Evolutionary conservation across 352 stramenopile species (phyloP), one percentile per base, ranked within the genome.

Genomic region (Phytophthora vignae): DNA sequence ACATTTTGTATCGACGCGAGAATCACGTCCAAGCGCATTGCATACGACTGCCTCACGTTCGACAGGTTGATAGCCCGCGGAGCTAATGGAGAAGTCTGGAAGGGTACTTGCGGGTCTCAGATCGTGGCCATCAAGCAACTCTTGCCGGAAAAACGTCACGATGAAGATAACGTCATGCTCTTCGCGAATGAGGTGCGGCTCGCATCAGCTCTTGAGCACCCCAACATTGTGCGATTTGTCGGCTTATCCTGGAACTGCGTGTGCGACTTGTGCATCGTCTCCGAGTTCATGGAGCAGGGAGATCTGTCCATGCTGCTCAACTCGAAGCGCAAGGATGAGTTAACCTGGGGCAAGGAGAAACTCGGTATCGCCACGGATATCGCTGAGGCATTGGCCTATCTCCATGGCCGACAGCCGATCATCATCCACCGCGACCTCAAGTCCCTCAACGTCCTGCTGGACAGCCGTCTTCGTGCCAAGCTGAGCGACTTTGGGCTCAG

Each of bases 341-440:
- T 88, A 10, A 73, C 55, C 4, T 91, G 82, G 82, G 57, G 49
- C 4, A 72, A 67, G 10, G 82, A 90, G 38, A 93, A 93, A 64
- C 69, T 91, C 14, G 70, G 55, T 5, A 84, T 93, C n/a, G 82
- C 84, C 21, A 68, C 77, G 9, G 81, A 91, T 46, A 81, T 93
- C 14, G 85, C 84, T 0, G 78, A 84, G 29, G 85, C 84, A 7
- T 68, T 93, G 33, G 75, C 78, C n/a, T 93, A 93, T 67, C 66
- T 93, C 5, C 85, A 93, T 40, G 84, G 74, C 15, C 66, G 82
- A 12, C 62, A 77, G 21, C 85, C 84, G 11, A 66, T 77, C 21
- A 84, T 93, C 63, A 85, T 91, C 57, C 85, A 93, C 54, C 82
- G 85, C 4, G 83, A 93, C 61, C 73, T 90, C 64, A 93, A 91